These are phyloP conservation scores for Desmodesmus armatus DNA, from an alignment of 139 green algal species.

Conservation along the genomic window DNA sequence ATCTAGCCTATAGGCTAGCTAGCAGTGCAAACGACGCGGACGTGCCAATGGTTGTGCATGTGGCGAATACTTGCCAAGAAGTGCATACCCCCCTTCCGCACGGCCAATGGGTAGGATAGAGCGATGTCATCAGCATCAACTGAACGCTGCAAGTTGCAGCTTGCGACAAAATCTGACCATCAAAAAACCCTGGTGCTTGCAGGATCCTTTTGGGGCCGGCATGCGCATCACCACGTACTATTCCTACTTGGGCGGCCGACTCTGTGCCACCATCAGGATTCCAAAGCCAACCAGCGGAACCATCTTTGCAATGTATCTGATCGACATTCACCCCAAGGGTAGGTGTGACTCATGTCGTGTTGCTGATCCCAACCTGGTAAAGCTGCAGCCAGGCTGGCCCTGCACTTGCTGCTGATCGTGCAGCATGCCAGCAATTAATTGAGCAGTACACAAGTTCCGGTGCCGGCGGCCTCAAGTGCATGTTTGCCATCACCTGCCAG, in stretches of 20 bases:
- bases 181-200: background rate
- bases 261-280: slow-evolving; percentile 18
- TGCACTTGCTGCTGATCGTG: background rate
- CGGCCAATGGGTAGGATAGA: too few relatives aligned
- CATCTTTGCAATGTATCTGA: slow-evolving; percentile 45
- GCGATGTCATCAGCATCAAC: too few relatives aligned
- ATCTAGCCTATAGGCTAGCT: too few relatives aligned
- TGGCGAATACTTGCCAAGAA: background rate
- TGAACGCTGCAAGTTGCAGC: too few relatives aligned
- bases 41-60: too few relatives aligned
- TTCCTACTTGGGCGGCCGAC: slow-evolving; percentile 29
- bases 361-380: too few relatives aligned
- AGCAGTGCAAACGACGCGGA: too few relatives aligned
- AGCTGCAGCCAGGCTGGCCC: too few relatives aligned
- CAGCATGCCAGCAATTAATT: too few relatives aligned
- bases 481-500: too few relatives aligned
- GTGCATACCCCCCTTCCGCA: background rate
- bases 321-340: slow-evolving; percentile 38
- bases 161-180: too few relatives aligned
- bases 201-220: slow-evolving; percentile 43
- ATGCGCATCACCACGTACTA: slow-evolving; percentile 25
- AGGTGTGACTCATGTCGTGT: background rate
- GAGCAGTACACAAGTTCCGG: background rate
- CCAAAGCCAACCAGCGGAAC: slow-evolving; percentile 27
- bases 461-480: too few relatives aligned